These are phyloP conservation scores for Mesembryanthemum crystallinum DNA, from an alignment of 148 eudicot genomes.

Conservation along the genomic window DNA sequence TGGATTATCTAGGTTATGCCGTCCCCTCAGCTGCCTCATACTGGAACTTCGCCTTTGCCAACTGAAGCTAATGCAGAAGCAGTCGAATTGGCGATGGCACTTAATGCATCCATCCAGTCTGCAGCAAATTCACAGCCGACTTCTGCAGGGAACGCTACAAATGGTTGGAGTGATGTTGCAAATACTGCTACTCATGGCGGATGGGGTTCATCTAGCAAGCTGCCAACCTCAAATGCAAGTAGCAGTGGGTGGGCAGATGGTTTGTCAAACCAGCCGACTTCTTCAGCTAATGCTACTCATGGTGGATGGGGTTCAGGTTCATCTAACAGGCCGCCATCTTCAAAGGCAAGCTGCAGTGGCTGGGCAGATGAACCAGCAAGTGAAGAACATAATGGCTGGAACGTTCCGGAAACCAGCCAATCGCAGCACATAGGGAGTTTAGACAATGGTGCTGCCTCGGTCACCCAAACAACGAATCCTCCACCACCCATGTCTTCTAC, in stretches of 20 bases:
- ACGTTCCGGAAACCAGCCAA: slow-evolving; percentile 24
- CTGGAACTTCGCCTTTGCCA: slow-evolving; percentile 24
- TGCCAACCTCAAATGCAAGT: slow-evolving; percentile 38
- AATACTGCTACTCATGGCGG: slow-evolving; percentile 29
- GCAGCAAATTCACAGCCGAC: slow-evolving; percentile 24
- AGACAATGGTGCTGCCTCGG: not conserved
- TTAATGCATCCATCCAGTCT: no score
- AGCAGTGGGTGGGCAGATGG: slow-evolving; percentile 36
- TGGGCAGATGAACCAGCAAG: slow-evolving; percentile 38
- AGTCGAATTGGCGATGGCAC: slow-evolving; percentile 9
- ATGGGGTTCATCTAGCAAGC: slow-evolving; percentile 28
- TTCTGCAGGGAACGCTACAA: slow-evolving; percentile 23
- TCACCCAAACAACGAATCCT: not conserved
- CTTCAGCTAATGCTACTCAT: slow-evolving; percentile 22
- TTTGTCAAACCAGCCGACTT: slow-evolving; percentile 18
- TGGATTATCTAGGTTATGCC: slow-evolving; percentile 33
- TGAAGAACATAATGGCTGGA: slow-evolving; percentile 57
- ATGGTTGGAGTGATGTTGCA: slow-evolving; percentile 35
- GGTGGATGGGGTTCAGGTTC: slow-evolving; percentile 34
- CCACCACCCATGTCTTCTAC: slow-evolving; percentile 23
- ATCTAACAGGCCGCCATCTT: slow-evolving; percentile 30
- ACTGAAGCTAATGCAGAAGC: slow-evolving; percentile 18
- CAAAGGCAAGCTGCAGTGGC: slow-evolving; percentile 42
- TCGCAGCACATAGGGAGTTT: not conserved
- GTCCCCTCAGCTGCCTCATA: not conserved